A percentile compares a stretch with the other conserved stretches of the same genome.
Evolutionary conservation across 2,329 filamentous ascomycete species (phyloP).

Genomic region (Pyricularia grisea): DNA sequence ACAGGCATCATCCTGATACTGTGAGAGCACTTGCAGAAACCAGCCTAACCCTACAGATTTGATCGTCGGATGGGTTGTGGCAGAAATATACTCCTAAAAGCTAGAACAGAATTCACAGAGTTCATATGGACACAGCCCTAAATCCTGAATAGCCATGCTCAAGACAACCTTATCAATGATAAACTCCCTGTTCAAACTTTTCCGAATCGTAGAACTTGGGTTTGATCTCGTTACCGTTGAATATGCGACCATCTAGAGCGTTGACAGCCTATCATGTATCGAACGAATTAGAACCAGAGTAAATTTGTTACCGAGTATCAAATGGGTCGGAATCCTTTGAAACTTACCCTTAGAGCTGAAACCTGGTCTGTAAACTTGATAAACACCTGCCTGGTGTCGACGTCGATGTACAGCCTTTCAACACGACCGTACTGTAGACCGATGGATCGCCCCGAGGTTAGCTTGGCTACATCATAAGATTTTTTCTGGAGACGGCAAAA

Average conservation of each 20-base stretch:
- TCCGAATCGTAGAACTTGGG: slow-evolving; percentile 76
- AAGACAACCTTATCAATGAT: not conserved
- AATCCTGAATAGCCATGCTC: not conserved
- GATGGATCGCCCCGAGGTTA: not conserved
- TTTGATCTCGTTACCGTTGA: slow-evolving; percentile 78
- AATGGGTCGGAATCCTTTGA: too few relatives aligned
- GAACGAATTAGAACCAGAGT: not conserved
- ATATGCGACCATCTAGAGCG: slow-evolving; percentile 76
- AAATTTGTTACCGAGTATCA: not conserved
- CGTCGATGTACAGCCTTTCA: slow-evolving; percentile 68
- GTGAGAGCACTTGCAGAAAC: too few relatives aligned
- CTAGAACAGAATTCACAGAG: not conserved
- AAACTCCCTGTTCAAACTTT: slow-evolving; percentile 58
- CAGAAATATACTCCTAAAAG: not conserved
- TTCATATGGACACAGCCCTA: not conserved
- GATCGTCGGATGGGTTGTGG: not conserved
- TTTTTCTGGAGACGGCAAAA: not conserved
- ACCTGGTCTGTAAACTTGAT: slow-evolving; percentile 86
- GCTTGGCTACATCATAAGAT: not conserved
- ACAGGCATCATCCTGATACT: too few relatives aligned
- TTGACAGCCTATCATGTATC: slow-evolving; percentile 61
- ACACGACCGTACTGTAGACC: slow-evolving; percentile 66
- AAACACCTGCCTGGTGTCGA: slow-evolving; percentile 62
- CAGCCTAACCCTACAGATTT: too few relatives aligned
- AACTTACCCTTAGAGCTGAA: slow-evolving; percentile 70